These are phyloP conservation scores for Phytophthora hibernalis DNA, from an alignment of 352 stramenopile species.

Conservation along the genomic window DNA sequence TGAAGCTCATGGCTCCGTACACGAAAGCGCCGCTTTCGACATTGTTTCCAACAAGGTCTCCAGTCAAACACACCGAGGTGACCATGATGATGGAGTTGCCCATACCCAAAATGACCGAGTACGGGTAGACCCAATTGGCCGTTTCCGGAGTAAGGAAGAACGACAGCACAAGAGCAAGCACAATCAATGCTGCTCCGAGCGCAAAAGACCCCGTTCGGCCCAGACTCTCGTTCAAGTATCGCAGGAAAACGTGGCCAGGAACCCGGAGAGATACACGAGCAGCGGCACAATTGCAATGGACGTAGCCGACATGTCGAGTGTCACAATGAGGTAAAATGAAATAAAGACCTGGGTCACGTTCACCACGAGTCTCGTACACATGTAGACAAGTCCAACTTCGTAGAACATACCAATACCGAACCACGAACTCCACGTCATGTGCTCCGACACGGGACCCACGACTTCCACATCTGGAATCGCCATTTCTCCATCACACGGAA, in stretches of 20 bases:
- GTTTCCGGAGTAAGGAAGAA: slow-evolving; percentile 70
- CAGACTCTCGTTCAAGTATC: slow-evolving; percentile 77
- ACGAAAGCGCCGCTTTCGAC: slow-evolving; percentile 87
- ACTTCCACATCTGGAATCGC: slow-evolving; percentile 42
- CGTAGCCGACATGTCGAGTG: slow-evolving; percentile 84
- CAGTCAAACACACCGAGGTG: slow-evolving; percentile 83
- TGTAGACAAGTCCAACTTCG: slow-evolving; percentile 87
- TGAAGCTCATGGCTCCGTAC: slow-evolving; percentile 90
- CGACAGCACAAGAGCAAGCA: slow-evolving; percentile 55
- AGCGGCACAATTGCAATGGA: slow-evolving; percentile 87
- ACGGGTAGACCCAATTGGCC: slow-evolving; percentile 74
- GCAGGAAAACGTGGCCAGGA: slow-evolving; percentile 82
- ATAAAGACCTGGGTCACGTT: slow-evolving; percentile 91
- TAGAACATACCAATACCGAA: slow-evolving; percentile 88
- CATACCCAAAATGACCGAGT: slow-evolving; percentile 78
- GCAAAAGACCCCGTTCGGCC: slow-evolving; percentile 76
- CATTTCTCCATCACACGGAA: slow-evolving; percentile 68
- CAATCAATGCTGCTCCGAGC: slow-evolving; percentile 60
- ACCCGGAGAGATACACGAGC: slow-evolving; percentile 85
- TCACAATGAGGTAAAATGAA: slow-evolving; percentile 88
- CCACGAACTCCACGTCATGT: slow-evolving; percentile 82
- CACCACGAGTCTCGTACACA: slow-evolving; percentile 87
- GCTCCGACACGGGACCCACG: slow-evolving; percentile 23
- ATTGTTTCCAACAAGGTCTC: slow-evolving; percentile 83
- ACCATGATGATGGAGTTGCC: slow-evolving; percentile 91